Conservation (phyloP, 805 yeast genomes). For the Limtongia smithiae region DNA sequence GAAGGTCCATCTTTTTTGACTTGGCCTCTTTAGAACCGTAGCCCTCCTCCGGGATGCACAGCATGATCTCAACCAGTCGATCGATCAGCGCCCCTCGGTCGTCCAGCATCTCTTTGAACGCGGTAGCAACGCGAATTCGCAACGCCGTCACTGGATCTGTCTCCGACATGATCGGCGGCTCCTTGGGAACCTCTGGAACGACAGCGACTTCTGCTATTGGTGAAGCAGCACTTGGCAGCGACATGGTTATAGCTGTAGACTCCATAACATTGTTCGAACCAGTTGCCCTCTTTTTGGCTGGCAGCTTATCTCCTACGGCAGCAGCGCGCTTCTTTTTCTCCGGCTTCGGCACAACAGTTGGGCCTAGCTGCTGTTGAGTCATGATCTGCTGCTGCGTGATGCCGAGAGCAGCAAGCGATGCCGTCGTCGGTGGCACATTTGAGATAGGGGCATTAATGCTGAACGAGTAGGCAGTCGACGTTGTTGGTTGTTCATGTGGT, state of each 20-base stretch:
- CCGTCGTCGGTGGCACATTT: too few species aligned
- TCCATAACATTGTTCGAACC: too few species aligned
- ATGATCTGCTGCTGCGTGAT: too few species aligned
- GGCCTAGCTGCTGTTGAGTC: too few species aligned
- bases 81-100: slow-evolving; percentile 18
- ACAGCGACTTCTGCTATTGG: too few species aligned
- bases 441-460: too few species aligned
- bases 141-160: slow-evolving; percentile 25
- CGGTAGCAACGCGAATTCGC: slow-evolving; percentile 24
- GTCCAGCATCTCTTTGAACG: slow-evolving; percentile 12
- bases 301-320: background rate
- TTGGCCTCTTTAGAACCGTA: slow-evolving; percentile 8
- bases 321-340: background rate
- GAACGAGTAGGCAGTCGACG: too few species aligned
- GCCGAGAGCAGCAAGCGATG: too few species aligned
- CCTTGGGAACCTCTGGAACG: slow-evolving; percentile 5
- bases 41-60: slow-evolving; percentile 29
- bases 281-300: background rate
- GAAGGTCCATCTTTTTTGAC: slow-evolving; percentile 18
- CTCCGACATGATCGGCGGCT: slow-evolving; percentile 21
- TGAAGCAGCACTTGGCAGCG: too few species aligned
- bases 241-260: too few species aligned
- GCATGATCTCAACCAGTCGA: slow-evolving; percentile 21
- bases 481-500: too few species aligned
- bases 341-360: too few species aligned